Conservation (phyloP, 2,329 filamentous ascomycete genomes). For the Ceratocystis cubensis region DNA sequence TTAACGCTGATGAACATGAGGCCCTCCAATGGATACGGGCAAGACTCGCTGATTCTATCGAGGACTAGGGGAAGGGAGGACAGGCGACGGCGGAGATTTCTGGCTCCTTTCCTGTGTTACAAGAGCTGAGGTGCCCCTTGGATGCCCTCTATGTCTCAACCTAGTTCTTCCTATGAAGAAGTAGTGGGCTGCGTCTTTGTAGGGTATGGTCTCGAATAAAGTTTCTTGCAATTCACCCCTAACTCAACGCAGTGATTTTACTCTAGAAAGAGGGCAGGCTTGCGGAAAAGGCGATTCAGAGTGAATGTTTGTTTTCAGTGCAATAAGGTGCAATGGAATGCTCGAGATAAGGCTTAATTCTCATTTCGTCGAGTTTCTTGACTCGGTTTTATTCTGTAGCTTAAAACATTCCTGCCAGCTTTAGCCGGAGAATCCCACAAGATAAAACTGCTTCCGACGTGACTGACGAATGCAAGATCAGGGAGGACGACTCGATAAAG, state of each 20-base stretch:
- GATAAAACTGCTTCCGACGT: neutral
- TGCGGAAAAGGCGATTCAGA: neutral
- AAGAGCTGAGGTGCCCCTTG: neutral
- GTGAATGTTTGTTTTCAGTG: neutral
- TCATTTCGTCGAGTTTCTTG: neutral
- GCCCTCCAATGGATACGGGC: slow-evolving; percentile 1
- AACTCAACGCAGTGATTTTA: neutral
- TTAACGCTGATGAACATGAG: slow-evolving; percentile 26
- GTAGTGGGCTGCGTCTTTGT: neutral
- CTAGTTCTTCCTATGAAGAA: neutral
- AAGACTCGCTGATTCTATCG: neutral
- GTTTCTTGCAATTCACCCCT: neutral
- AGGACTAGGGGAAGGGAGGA: neutral
- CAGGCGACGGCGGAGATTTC: neutral
- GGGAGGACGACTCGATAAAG: too few relatives aligned
- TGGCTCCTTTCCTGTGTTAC: neutral
- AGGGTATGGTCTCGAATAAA: too few relatives aligned
- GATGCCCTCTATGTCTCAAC: neutral
- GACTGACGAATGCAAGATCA: too few relatives aligned
- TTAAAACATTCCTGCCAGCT: too few relatives aligned
- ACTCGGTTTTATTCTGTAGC: too few relatives aligned
- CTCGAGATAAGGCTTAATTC: neutral
- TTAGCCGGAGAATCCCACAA: neutral
- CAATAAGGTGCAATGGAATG: neutral
- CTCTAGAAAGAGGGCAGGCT: neutral